A percentile compares a stretch with the other conserved stretches of the same genome.
These are phyloP conservation scores for Saccharomycopsis crataegensis DNA, from an alignment of 1,139 yeast genomes.

Conservation along the genomic window DNA sequence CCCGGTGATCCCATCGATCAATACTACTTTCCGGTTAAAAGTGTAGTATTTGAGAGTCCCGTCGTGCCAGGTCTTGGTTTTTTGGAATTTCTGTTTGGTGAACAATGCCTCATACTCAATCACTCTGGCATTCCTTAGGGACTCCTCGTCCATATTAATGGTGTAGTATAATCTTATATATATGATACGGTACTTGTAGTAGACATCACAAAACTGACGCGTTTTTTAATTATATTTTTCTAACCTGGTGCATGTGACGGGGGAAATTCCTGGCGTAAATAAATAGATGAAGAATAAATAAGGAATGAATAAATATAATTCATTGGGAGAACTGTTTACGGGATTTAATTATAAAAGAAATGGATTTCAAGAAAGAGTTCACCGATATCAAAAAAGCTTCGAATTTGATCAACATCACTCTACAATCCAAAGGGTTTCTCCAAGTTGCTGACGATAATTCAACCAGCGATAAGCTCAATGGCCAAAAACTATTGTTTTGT, in stretches of 20 bases:
- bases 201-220: no score
- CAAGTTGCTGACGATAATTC: background rate
- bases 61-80: slow-evolving; percentile 46
- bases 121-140: slow-evolving; percentile 26
- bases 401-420: slow-evolving; percentile 1
- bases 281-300: background rate
- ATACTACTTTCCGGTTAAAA: slow-evolving; percentile 39
- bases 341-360: background rate
- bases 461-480: background rate
- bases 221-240: no score
- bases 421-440: slow-evolving; percentile 12
- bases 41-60: slow-evolving; percentile 41
- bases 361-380: slow-evolving; percentile 16
- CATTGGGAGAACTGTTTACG: background rate
- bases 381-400: slow-evolving; percentile 14
- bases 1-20: slow-evolving; percentile 32
- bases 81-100: slow-evolving; percentile 40
- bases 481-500: slow-evolving; percentile 4
- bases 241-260: no score
- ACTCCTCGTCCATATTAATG: no score
- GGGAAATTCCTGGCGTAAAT: no score
- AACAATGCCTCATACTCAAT: slow-evolving; percentile 35
- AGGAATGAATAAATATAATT: background rate
- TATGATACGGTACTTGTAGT: no score
- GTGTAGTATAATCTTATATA: no score